Conservation (phyloP, 208 protist genomes). For the Crithidia brevicula region DNA sequence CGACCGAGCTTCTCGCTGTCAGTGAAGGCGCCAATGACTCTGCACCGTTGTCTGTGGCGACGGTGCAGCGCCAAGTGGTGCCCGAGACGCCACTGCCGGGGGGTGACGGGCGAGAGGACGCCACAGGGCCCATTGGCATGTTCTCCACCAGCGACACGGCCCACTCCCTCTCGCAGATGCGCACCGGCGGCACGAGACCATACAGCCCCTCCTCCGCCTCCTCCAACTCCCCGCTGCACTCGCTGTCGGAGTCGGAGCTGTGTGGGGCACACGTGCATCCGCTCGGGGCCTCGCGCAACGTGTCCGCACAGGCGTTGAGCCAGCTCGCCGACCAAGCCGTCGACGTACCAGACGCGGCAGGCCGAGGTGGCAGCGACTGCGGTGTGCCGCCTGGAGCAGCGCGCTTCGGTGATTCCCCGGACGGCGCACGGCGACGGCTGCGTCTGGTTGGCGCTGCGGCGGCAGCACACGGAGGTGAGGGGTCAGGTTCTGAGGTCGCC, state of each 20-base stretch:
- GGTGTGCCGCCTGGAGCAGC: background rate
- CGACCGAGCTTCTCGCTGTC: background rate
- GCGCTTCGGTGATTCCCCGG: background rate
- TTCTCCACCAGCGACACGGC: background rate
- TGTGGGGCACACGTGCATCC: slow-evolving; percentile 22
- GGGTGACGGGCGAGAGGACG: background rate
- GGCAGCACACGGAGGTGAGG: background rate
- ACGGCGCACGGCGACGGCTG: slow-evolving; percentile 5
- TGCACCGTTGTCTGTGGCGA: background rate
- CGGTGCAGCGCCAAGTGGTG: background rate
- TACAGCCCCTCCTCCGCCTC: background rate
- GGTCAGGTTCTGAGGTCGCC: background rate
- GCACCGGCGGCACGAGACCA: background rate
- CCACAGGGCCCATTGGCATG: background rate
- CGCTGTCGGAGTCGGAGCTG: slow-evolving; percentile 32
- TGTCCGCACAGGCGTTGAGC: slow-evolving; percentile 9
- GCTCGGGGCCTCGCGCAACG: slow-evolving; percentile 3
- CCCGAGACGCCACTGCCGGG: too few relatives aligned
- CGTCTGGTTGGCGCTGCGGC: background rate
- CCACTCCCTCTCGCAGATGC: slow-evolving; percentile 1
- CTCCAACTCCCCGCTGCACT: slow-evolving; percentile 21
- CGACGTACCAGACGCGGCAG: background rate
- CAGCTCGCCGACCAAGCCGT: background rate
- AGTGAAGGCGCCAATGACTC: background rate
- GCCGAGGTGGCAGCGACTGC: background rate